Evolutionary conservation across 805 yeast genomes (phyloP), one percentile per base, ranked within the genome.

Genomic region (Candida ponderosae): DNA sequence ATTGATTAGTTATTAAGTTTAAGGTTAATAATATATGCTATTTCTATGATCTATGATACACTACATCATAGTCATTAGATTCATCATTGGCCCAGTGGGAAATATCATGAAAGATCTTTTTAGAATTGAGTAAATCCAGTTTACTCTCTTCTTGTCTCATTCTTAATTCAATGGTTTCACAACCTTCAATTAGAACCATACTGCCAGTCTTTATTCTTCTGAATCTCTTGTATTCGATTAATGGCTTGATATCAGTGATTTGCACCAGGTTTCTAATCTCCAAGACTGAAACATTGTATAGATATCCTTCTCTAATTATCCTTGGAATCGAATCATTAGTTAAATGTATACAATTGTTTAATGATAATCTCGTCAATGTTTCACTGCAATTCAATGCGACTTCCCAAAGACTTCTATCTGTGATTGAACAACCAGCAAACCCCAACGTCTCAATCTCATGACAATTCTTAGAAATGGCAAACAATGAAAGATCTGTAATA

Each of bases 321-420:
- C 65, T 58, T 4, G 86, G 85, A 4, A 82, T 51, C 3, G 81
- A 72, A 36, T 68, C 68, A 50, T 82, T 68, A 15, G 84, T 72
- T 27, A 84, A 53, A 18, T 57, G 50, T 23, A 68, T 63, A 54
- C 97, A 88, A 48, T 79, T 76, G 57, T 88, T 88, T 36, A 88
- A 55, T 7, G 94, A 81, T 17, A 88, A 62, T 36, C 96, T 65
- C 47, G 75, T 76, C 4, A 89, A 50, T 5, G 62, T 49, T 1
- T 54, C 48, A 18, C 78, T 77, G 20, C 75, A 60, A 36, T 65
- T 55, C 15, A 71, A 56, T 0, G 88, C 87, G 26, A 89, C 59
- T 49, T 82, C 89, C 95, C 95, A 86, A 14, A 89, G 63, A 5
- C 84, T 68, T 31, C 76, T 68, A 60, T 89, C 96, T 7, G 84